phyloP scores from a whole-genome alignment of 2,329 filamentous ascomycete species.

The Chaetomiaceae sp. region DNA sequence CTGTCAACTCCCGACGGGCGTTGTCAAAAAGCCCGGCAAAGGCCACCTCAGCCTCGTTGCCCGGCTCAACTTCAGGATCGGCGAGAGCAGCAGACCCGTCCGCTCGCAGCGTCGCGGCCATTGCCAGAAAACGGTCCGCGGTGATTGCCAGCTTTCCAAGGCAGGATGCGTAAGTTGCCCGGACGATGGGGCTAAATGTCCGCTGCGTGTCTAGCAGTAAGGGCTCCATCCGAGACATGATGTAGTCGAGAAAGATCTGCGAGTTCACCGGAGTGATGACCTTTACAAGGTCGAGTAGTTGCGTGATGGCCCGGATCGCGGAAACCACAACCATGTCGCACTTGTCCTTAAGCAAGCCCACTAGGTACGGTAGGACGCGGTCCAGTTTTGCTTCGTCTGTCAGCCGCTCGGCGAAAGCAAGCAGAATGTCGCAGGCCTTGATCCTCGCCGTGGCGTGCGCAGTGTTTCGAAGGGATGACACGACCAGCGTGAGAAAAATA shows the following conservation, averaged over 20 bases:
- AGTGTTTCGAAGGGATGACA: constrained; percentile 83
- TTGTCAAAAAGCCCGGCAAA: constrained; percentile 85
- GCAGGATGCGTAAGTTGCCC: constrained; percentile 90
- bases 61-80: constrained; percentile 75
- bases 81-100: constrained; percentile 75
- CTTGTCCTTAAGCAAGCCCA: constrained; percentile 75
- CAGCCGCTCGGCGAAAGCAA: constrained; percentile 85
- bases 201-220: constrained; percentile 44
- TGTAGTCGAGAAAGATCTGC: constrained; percentile 65
- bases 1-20: constrained; percentile 75
- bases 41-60: constrained; percentile 60
- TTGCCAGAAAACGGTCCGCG: constrained; percentile 79
- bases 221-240: constrained; percentile 59
- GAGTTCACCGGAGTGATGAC: constrained; percentile 79
- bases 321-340: constrained; percentile 81
- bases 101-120: constrained; percentile 81
- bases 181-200: constrained; percentile 64
- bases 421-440: constrained; percentile 81
- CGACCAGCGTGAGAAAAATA: constrained; percentile 85
- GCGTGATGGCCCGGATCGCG: constrained; percentile 80
- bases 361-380: constrained; percentile 83
- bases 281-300: constrained; percentile 79
- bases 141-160: constrained; percentile 83
- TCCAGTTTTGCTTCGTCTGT: constrained; percentile 96
- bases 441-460: constrained; percentile 82